Conservation (phyloP, 1,284 basidiomycete genomes). For the Ceratobasidium sp. region DNA sequence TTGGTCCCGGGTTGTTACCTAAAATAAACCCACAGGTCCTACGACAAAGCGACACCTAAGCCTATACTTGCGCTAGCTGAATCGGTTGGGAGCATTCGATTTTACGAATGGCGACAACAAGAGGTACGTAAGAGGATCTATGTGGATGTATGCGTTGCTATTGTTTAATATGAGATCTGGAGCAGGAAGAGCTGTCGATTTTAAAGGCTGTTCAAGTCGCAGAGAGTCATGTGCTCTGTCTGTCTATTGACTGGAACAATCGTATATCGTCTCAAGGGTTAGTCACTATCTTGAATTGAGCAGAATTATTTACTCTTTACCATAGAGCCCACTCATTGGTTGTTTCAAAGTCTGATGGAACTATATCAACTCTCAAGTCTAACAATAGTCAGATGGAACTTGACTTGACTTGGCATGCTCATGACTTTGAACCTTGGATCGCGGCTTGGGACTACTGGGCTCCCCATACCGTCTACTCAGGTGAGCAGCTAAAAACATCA, state of each 20-base stretch:
- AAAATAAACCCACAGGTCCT: background rate
- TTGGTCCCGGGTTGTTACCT: background rate
- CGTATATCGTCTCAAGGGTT: constrained; percentile 57
- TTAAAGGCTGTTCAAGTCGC: constrained; percentile 67
- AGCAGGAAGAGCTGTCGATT: constrained; percentile 60
- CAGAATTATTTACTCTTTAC: constrained; percentile 29
- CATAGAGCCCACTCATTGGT: constrained; percentile 64
- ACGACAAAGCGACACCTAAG: constrained; percentile 6
- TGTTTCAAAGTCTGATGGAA: constrained; percentile 83
- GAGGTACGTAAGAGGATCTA: constrained; percentile 58
- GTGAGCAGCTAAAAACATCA: constrained; percentile 57
- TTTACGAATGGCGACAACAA: constrained; percentile 66
- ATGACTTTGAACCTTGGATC: constrained; percentile 96
- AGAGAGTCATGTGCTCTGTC: constrained; percentile 70
- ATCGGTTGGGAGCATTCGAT: constrained; percentile 79
- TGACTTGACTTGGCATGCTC: constrained; percentile 79
- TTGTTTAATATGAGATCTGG: constrained; percentile 7
- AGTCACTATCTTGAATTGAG: background rate
- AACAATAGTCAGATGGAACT: constrained; percentile 59
- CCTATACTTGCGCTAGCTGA: constrained; percentile 75
- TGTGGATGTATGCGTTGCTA: constrained; percentile 11
- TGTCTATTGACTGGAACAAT: constrained; percentile 91
- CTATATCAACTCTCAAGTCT: constrained; percentile 68
- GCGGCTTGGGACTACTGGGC: constrained; percentile 91
- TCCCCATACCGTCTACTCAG: constrained; percentile 82